Conservation (phyloP, 169 alveolate genomes). For the Plasmodium gaboni region DNA sequence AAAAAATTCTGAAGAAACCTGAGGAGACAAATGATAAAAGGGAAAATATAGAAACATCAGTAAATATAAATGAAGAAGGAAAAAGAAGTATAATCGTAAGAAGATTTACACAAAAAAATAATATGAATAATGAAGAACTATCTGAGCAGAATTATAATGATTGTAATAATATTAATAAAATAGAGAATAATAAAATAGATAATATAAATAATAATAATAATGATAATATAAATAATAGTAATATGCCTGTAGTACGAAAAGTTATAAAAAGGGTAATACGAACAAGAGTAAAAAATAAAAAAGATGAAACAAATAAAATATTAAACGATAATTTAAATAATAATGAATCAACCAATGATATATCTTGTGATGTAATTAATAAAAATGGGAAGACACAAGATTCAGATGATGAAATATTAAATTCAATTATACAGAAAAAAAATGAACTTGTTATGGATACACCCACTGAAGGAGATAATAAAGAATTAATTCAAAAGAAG, state of each 20-base stretch:
- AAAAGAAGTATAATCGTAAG: background rate
- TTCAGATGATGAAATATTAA: constrained; percentile 40
- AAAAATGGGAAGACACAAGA: background rate
- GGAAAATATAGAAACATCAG: background rate
- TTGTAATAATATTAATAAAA: background rate
- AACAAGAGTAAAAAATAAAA: background rate
- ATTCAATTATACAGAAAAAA: constrained; percentile 23
- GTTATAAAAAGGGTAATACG: no score
- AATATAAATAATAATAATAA: background rate
- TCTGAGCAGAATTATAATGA: background rate
- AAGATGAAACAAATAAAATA: constrained; percentile 2
- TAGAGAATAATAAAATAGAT: background rate
- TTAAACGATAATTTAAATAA: background rate
- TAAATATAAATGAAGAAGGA: constrained; percentile 6
- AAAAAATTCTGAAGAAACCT: constrained; percentile 20
- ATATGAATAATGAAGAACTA: background rate
- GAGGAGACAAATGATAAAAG: constrained; percentile 12
- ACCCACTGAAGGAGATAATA: constrained; percentile 11
- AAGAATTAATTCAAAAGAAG: constrained; percentile 19
- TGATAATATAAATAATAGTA: no score
- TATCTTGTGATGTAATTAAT: background rate
- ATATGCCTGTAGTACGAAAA: no score
- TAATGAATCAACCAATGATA: background rate
- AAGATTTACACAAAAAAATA: background rate
- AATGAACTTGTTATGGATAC: background rate